A percentile compares a stretch with the other conserved stretches of the same genome.
Conservation (phyloP, 495 filamentous ascomycete species). For the Penicillium pulvis region DNA sequence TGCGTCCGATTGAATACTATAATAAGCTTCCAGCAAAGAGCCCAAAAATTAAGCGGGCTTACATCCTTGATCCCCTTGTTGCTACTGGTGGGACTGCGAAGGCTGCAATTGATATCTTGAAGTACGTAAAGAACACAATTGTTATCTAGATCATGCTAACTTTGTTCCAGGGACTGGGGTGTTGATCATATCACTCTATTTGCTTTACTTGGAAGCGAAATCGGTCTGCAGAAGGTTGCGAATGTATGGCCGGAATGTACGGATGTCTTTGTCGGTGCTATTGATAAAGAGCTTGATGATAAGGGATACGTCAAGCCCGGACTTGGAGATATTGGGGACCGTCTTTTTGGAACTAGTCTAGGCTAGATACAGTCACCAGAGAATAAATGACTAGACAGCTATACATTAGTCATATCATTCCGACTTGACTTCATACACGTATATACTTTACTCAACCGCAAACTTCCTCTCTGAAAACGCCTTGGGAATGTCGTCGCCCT, state of each 20-base stretch:
- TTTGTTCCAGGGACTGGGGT: conserved; percentile 69
- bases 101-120: conserved; percentile 81
- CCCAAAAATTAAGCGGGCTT: conserved; percentile 53
- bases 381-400: background rate
- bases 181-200: conserved; percentile 73
- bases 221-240: conserved; percentile 67
- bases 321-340: conserved; percentile 83
- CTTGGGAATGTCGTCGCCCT: background rate
- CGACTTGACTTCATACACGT: background rate
- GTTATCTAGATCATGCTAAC: background rate
- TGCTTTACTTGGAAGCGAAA: conserved; percentile 65
- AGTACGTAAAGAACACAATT: conserved; percentile 21
- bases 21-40: conserved; percentile 77
- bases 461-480: background rate
- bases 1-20: conserved; percentile 92
- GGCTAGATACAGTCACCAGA: background rate
- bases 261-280: conserved; percentile 74
- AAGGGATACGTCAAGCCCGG: conserved; percentile 85
- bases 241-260: conserved; percentile 69
- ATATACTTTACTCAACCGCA: background rate
- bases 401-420: background rate
- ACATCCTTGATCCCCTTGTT: conserved; percentile 86
- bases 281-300: conserved; percentile 69
- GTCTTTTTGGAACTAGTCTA: conserved; percentile 71
- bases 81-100: conserved; percentile 84